A percentile compares a stretch with the other conserved stretches of the same genome.
These are phyloP conservation scores for Alternaria solani DNA, from an alignment of 2,329 filamentous ascomycete genomes.

Conservation along the genomic window DNA sequence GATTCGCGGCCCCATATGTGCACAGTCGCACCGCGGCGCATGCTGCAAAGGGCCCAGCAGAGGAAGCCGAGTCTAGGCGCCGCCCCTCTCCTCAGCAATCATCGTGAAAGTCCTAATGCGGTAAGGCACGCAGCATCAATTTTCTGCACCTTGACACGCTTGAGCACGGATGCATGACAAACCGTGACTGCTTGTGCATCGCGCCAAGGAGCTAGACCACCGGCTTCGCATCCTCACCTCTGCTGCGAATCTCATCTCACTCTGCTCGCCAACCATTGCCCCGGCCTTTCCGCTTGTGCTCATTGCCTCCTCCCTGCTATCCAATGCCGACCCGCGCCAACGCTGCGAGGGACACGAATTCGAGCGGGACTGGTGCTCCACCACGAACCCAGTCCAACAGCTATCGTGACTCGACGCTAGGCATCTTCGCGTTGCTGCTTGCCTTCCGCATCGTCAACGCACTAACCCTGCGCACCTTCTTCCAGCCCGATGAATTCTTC, in stretches of 20 bases:
- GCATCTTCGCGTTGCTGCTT: constrained; percentile 56
- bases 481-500: constrained; percentile 98
- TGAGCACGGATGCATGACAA: constrained; percentile 33
- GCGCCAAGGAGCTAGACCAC: constrained; percentile 27
- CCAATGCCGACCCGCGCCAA: constrained; percentile 43
- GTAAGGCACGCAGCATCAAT: constrained; percentile 38
- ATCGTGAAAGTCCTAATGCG: constrained; percentile 47
- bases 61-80: constrained; percentile 34
- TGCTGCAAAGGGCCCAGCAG: constrained; percentile 21
- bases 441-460: constrained; percentile 82
- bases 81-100: constrained; percentile 28
- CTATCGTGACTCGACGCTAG: constrained; percentile 45
- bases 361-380: constrained; percentile 32
- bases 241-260: constrained; percentile 25
- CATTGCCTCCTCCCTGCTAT: constrained; percentile 31
- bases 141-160: constrained; percentile 32
- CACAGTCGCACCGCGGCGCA: constrained; percentile 18
- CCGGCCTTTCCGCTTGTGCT: constrained; percentile 31
- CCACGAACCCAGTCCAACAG: constrained; percentile 28
- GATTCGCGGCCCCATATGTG: constrained; percentile 19
- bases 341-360: constrained; percentile 43
- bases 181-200: constrained; percentile 29
- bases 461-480: constrained; percentile 83
- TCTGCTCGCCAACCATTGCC: constrained; percentile 31
- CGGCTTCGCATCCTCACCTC: constrained; percentile 31